Evolutionary conservation across 371 early-diverging fungal genomes (phyloP).

Genomic region (Funneliformis caledonium): DNA sequence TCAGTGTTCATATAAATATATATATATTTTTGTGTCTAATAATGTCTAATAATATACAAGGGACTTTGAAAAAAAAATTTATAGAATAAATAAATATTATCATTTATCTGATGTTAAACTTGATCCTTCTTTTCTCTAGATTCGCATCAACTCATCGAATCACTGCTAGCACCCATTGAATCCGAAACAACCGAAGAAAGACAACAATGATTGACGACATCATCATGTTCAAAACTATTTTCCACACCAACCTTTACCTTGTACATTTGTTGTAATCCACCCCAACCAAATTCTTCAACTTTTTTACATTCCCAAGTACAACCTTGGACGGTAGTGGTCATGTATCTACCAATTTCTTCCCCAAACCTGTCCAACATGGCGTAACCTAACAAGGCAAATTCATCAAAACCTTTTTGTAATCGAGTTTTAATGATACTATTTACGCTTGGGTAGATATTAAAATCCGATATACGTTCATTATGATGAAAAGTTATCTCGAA

Average conservation of each 20-base stretch:
- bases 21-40: too few species aligned
- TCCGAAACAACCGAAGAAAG: background rate
- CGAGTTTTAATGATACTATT: background rate
- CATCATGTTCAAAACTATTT: slow-evolving; percentile 32
- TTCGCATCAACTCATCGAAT: background rate
- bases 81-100: background rate
- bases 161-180: background rate
- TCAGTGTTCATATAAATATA: too few species aligned
- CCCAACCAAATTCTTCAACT: slow-evolving; percentile 18
- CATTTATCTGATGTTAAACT: background rate
- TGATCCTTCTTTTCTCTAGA: too few species aligned
- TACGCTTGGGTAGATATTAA: slow-evolving; percentile 12
- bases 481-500: slow-evolving; percentile 14
- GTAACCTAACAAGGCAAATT: background rate
- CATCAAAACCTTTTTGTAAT: background rate
- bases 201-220: slow-evolving; percentile 16
- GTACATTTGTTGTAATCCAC: background rate
- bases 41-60: too few species aligned
- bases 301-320: slow-evolving; percentile 31
- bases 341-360: slow-evolving; percentile 21
- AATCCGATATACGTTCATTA: slow-evolving; percentile 21
- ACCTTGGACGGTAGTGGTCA: slow-evolving; percentile 17
- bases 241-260: slow-evolving; percentile 16
- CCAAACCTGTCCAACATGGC: slow-evolving; percentile 22
- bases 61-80: too few species aligned